A percentile compares a stretch with the other conserved stretches of the same genome.
These are phyloP conservation scores for Dacryopinax primogenitus DNA, from an alignment of 768 basidiomycete species.

Conservation along the genomic window DNA sequence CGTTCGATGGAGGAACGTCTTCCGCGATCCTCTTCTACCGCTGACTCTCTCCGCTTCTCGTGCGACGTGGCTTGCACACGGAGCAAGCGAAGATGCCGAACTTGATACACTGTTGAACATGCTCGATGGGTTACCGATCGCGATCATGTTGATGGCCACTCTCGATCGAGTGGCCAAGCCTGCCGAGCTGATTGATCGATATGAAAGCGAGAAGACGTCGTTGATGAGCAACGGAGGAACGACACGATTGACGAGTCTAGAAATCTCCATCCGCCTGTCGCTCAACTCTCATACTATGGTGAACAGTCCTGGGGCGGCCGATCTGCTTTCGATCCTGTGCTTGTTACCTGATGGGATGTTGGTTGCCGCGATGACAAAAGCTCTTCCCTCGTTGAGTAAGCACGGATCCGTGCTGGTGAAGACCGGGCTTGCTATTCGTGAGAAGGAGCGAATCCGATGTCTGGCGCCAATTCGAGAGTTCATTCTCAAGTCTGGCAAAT, in stretches of 20 bases:
- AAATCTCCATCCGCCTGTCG: conserved; percentile 20
- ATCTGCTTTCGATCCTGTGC: conserved; percentile 21
- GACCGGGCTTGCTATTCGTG: background rate
- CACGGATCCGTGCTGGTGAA: background rate
- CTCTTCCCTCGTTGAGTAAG: background rate
- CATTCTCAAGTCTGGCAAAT: background rate
- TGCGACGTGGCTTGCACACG: conserved; percentile 22
- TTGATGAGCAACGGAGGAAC: background rate
- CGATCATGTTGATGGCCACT: background rate
- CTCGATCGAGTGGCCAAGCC: background rate
- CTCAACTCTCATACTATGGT: conserved; percentile 18
- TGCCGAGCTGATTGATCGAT: background rate
- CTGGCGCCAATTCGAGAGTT: background rate
- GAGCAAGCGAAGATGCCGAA: conserved; percentile 11
- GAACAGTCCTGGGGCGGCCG: conserved; percentile 17
- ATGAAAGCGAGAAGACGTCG: background rate
- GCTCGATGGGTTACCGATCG: conserved; percentile 1
- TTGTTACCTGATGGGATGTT: conserved; percentile 23
- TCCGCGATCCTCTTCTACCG: background rate
- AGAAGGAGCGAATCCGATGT: background rate
- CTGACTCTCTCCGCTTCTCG: conserved; percentile 17
- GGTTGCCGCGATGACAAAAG: background rate
- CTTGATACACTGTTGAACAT: background rate
- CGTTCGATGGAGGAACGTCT: conserved; percentile 7
- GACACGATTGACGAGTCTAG: conserved; percentile 19